Conservation (phyloP, 192 early-diverging fungal species). For the Backusella luteola region DNA sequence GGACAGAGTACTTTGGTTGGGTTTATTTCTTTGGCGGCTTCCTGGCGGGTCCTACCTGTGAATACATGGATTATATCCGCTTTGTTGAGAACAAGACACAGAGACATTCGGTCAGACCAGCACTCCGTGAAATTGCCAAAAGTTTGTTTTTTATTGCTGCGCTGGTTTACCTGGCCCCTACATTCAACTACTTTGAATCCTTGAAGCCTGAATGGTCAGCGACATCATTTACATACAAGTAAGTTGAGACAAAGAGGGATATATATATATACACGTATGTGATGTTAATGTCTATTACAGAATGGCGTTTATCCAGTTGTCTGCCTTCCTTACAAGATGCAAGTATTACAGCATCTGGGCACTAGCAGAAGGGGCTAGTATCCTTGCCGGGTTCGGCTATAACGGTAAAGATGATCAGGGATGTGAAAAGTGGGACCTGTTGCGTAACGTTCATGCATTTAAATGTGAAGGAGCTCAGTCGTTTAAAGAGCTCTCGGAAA, state of each 20-base stretch:
- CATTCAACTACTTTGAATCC: background rate
- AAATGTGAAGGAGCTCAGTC: constrained; percentile 76
- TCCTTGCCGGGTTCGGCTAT: constrained; percentile 78
- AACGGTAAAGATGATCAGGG: constrained; percentile 56
- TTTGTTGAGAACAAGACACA: constrained; percentile 11
- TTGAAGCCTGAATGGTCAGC: background rate
- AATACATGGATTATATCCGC: constrained; percentile 55
- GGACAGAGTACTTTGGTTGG: constrained; percentile 70
- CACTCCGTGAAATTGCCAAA: background rate
- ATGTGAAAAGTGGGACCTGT: constrained; percentile 60
- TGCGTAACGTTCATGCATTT: constrained; percentile 72
- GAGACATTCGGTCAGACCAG: background rate
- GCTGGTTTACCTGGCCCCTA: background rate
- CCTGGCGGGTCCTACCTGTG: constrained; percentile 81
- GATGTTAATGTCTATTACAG: background rate
- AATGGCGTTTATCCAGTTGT: constrained; percentile 52
- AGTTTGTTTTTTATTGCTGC: background rate
- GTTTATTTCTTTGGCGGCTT: constrained; percentile 85
- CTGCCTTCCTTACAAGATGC: constrained; percentile 58
- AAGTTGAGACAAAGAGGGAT: background rate
- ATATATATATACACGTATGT: background rate
- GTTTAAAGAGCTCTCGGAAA: constrained; percentile 67
- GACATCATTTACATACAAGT: background rate
- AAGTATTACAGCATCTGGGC: constrained; percentile 90
- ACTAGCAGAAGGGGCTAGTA: constrained; percentile 80